Percentiles rank a stretch among this genome's conserved stretches.
Conservation (phyloP, 495 filamentous ascomycete genomes). For the Aspergillus olivimuriae region DNA sequence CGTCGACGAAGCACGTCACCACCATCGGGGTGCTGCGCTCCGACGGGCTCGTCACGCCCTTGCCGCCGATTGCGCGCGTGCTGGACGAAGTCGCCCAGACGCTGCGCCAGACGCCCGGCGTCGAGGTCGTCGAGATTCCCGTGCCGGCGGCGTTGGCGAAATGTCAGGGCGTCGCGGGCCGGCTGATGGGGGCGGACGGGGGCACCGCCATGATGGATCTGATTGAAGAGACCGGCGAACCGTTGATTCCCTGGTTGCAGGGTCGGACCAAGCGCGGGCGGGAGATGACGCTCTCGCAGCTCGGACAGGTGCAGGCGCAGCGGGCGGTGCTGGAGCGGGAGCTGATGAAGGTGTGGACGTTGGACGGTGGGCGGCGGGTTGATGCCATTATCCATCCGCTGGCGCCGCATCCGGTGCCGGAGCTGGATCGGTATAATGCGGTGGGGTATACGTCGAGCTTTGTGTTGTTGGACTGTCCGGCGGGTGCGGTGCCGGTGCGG, state of each 20-base stretch:
- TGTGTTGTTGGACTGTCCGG: constrained; percentile 56
- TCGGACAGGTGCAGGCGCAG: constrained; percentile 45
- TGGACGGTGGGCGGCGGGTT: constrained; percentile 21
- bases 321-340: constrained; percentile 44
- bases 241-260: constrained; percentile 54
- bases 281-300: constrained; percentile 32
- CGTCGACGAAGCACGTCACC: constrained; percentile 17
- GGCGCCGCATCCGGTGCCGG: constrained; percentile 56
- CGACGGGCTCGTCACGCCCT: constrained; percentile 52
- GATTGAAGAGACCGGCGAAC: constrained; percentile 47
- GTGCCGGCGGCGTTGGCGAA: constrained; percentile 39
- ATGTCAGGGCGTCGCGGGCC: constrained; percentile 50
- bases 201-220: constrained; percentile 46
- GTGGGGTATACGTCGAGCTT: constrained; percentile 56
- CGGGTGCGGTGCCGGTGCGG: constrained; percentile 52
- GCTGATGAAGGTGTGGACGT: constrained; percentile 51
- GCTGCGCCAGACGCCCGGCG: constrained; percentile 34
- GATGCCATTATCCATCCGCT: constrained; percentile 53
- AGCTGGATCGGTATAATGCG: constrained; percentile 57
- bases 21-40: constrained; percentile 50
- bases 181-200: constrained; percentile 52
- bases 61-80: constrained; percentile 50
- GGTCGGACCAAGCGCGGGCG: constrained; percentile 38
- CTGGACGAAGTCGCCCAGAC: constrained; percentile 44
- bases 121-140: constrained; percentile 50